These are phyloP conservation scores for Haplosporangium gracile DNA, from an alignment of 192 early-diverging fungal species.

Conservation along the genomic window DNA sequence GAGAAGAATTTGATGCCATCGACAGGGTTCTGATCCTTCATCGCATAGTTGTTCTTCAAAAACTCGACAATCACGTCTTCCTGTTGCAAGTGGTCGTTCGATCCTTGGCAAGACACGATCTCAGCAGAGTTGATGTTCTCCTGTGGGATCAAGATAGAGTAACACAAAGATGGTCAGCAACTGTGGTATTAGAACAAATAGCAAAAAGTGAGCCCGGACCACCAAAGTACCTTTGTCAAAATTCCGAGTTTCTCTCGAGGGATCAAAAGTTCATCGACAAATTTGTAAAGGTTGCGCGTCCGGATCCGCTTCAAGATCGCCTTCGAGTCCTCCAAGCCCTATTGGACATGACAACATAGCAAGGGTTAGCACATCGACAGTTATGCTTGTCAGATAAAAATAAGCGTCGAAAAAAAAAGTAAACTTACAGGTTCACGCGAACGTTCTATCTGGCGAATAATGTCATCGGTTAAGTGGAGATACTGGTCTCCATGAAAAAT, in stretches of 20 bases:
- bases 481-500: conserved; percentile 78
- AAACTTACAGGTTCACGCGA: conserved; percentile 62
- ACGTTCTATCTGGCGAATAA: conserved; percentile 81
- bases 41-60: conserved; percentile 85
- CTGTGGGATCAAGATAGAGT: background rate
- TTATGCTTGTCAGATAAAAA: background rate
- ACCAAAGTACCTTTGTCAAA: conserved; percentile 57
- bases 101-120: conserved; percentile 71
- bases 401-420: background rate
- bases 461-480: conserved; percentile 84
- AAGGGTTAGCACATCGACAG: background rate
- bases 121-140: conserved; percentile 66
- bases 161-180: background rate
- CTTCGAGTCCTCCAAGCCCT: conserved; percentile 74
- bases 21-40: conserved; percentile 89
- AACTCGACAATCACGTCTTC: conserved; percentile 84
- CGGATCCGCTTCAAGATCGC: conserved; percentile 81
- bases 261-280: conserved; percentile 82
- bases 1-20: conserved; percentile 86
- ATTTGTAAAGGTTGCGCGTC: conserved; percentile 88
- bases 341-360: background rate
- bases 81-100: conserved; percentile 71
- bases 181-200: background rate
- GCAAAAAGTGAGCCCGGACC: too few species aligned
- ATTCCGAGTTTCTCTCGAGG: conserved; percentile 61